Evolutionary conservation across 495 filamentous ascomycete species (phyloP), one percentile per base, ranked within the genome.

Genomic region (Aspergillus sparsus): DNA sequence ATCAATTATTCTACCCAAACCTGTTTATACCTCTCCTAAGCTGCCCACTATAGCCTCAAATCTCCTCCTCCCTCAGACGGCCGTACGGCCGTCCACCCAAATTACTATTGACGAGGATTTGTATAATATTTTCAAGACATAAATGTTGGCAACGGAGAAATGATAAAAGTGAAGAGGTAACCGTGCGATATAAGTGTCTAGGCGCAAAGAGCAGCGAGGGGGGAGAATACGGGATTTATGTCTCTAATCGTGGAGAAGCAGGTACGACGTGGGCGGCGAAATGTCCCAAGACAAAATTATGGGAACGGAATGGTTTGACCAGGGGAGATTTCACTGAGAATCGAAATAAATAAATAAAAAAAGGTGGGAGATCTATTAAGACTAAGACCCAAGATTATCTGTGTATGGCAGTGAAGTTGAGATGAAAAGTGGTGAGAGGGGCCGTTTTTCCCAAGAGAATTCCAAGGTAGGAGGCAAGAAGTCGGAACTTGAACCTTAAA

Each of bases 71-170:
- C 72, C 73, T 66, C 69, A 73, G 76, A 78, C 76, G 77, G 75
- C 77, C 77, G 64, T 64, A 71, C 66, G 76, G 77, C 76, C 77
- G 77, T 77, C 77, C 71, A 73, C 77, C 69, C 67, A 55, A 60
- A 63, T 50, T 74, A 55, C 65, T 60, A 60, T 54, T 53, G 63
- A 55, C 63, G 66, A 60, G 54, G 63, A 61, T 62, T 57, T 21
- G 53, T 59, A 33, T 49, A 37, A 35, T 63, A 27, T 36, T 27
- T 2, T 62, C 57, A 66, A 65, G 49, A 57, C 63, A 70, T 73
- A 53, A 58, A 60, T 31, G 5, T 45, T 15, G 35, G 12, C 12
- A 44, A 33, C 27, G 1, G 47, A 33, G 18, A 5, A 39, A 12
- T 21, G 9, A 21, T 13, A 4, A 18, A 41, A n/a, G 7, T 59